Evolutionary conservation across 2,329 filamentous ascomycete species (phyloP), one percentile per base, ranked within the genome.

Genomic region (Plectosphaerella cucumerina): DNA sequence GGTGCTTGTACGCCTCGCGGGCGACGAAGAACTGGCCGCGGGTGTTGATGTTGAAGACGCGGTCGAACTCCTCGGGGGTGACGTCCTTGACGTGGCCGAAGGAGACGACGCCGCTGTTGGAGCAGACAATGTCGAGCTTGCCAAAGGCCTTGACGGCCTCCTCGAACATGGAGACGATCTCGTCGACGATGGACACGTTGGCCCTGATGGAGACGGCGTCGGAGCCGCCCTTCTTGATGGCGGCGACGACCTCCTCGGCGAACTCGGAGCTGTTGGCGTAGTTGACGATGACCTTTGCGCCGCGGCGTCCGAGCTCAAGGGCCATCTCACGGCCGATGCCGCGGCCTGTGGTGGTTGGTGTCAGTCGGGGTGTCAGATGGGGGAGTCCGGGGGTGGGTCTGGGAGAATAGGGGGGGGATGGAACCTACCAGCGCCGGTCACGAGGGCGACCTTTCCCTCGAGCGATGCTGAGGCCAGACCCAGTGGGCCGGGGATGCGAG

Each of bases 401-500:
- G 17, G 21, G 10, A 4, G 15, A 5, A 47, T 51, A 37, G 23
- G 23, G 44, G 34, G 10, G 26, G 17, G n/a, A n/a, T n/a, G n/a
- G n/a, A n/a, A 66, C 69, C 44, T 63, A 71, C 69, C 69, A 53
- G 69, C 68, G 49, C 90, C 90, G 1, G 90, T 96, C 42, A 96
- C 81, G 53, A 96, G 88, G 57, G 87, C 89, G 39, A 94, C 82
- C 70, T 95, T 96, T 61, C 89, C 89, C 62, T 90, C 85, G 59
- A 95, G 80, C 47, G 87, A 90, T 77, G 69, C 69, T 35, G 69
- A 70, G 22, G 61, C 65, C 46, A 71, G 50, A 31, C 69, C 69
- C 44, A 71, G 60, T 50, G 69, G 68, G 6, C 69, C 69, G 6
- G 69, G 68, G 45, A 71, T 65, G 47, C 58, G 55, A 57, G 71